A percentile compares a stretch with the other conserved stretches of the same genome.
These are phyloP conservation scores for Metschnikowia amazonensis DNA, from an alignment of 805 yeast genomes.

Conservation along the genomic window DNA sequence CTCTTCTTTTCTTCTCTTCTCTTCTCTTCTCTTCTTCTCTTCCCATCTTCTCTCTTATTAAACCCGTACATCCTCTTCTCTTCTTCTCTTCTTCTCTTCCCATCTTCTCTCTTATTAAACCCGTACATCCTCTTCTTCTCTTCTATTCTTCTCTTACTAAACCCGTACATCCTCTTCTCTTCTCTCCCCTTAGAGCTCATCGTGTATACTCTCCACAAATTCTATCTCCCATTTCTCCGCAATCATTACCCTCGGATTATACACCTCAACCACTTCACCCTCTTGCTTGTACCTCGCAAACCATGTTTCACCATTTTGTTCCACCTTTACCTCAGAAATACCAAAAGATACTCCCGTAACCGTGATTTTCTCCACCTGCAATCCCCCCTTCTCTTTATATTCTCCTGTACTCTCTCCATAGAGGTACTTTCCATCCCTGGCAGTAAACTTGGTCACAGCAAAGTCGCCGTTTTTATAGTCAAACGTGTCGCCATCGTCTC, in stretches of 20 bases:
- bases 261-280: constrained; percentile 6
- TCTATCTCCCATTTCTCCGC: constrained; percentile 10
- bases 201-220: constrained; percentile 6
- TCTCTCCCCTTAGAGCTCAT: constrained; percentile 11
- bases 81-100: too few relatives aligned
- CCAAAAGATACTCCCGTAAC: constrained; percentile 37
- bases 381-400: constrained; percentile 21
- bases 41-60: too few relatives aligned
- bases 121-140: too few relatives aligned
- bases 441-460: constrained; percentile 38
- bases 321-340: constrained; percentile 24
- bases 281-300: constrained; percentile 18
- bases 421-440: constrained; percentile 5
- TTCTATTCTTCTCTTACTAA: too few relatives aligned
- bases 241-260: constrained; percentile 9
- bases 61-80: too few relatives aligned
- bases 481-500: constrained; percentile 83
- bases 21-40: too few relatives aligned
- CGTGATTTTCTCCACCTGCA: constrained; percentile 53
- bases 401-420: constrained; percentile 6
- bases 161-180: too few relatives aligned
- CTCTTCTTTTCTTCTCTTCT: too few relatives aligned
- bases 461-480: constrained; percentile 51
- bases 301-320: constrained; percentile 40
- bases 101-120: too few relatives aligned